Conservation (phyloP, 2,329 filamentous ascomycete species). For the Botryosphaeria agaves region DNA sequence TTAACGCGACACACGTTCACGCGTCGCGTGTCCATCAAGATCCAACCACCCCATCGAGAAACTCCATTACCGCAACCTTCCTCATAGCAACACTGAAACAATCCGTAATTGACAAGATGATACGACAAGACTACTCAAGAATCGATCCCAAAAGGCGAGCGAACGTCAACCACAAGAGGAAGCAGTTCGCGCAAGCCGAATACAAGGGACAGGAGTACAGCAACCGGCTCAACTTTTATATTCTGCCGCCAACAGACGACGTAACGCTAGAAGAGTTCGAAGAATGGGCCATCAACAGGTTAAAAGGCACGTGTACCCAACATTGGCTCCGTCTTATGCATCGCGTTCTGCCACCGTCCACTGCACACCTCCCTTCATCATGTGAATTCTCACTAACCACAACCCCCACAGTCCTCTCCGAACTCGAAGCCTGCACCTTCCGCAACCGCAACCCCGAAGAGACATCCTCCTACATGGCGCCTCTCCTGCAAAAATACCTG, state of each 20-base stretch:
- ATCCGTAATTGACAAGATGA: constrained; percentile 1
- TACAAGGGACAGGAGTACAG: constrained; percentile 69
- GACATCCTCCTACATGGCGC: constrained; percentile 67
- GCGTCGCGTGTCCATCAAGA: no score
- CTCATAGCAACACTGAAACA: neutral
- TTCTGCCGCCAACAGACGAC: constrained; percentile 72
- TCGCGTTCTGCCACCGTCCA: no score
- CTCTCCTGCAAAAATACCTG: constrained; percentile 73
- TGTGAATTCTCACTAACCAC: constrained; percentile 1
- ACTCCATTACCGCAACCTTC: no score
- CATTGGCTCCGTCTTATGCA: no score
- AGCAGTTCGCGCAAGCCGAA: constrained; percentile 62
- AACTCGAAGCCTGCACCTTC: constrained; percentile 88
- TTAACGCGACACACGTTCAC: no score
- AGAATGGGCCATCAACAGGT: constrained; percentile 89
- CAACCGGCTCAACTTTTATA: constrained; percentile 83
- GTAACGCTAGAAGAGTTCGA: constrained; percentile 96
- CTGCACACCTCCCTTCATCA: neutral
- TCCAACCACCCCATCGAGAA: no score
- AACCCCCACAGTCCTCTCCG: constrained; percentile 48
- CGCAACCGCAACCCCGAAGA: constrained; percentile 76
- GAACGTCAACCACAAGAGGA: constrained; percentile 62
- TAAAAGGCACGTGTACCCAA: constrained; percentile 41
- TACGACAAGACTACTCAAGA: constrained; percentile 16
- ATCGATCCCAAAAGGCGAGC: constrained; percentile 57